Evolutionary conservation across 805 yeast species (phyloP).

Genomic region (Saccharomycopsis synnaedendra): DNA sequence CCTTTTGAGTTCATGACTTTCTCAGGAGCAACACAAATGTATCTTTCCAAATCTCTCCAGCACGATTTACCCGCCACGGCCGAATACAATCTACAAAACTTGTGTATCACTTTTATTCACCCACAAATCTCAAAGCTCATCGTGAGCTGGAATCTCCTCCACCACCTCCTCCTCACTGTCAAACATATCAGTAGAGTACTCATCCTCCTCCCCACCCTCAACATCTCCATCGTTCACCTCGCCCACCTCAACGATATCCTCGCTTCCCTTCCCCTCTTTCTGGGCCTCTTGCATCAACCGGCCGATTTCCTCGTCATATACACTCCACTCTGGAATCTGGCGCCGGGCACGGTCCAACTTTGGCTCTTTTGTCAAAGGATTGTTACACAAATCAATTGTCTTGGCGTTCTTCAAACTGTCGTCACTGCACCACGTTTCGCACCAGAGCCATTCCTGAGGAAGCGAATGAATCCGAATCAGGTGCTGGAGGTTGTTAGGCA

Average conservation of each 20-base stretch:
- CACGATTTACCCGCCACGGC: background rate
- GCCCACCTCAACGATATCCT: background rate
- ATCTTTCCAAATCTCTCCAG: background rate
- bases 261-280: background rate
- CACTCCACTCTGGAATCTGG: conserved; percentile 68
- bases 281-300: conserved; percentile 19
- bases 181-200: background rate
- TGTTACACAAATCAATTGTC: conserved; percentile 75
- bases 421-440: conserved; percentile 85
- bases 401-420: conserved; percentile 50
- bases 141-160: background rate
- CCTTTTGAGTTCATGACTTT: too few species aligned
- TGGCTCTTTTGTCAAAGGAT: conserved; percentile 72
- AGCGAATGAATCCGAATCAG: conserved; percentile 57
- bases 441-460: conserved; percentile 85
- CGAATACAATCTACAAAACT: background rate
- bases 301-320: conserved; percentile 46
- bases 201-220: conserved; percentile 1
- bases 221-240: background rate
- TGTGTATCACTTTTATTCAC: background rate
- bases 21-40: background rate
- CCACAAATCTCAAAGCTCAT: conserved; percentile 6
- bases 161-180: background rate
- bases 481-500: conserved; percentile 79
- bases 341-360: conserved; percentile 67